Conservation (phyloP, 1,284 basidiomycete species). For the Leccinum pallidistipes region DNA sequence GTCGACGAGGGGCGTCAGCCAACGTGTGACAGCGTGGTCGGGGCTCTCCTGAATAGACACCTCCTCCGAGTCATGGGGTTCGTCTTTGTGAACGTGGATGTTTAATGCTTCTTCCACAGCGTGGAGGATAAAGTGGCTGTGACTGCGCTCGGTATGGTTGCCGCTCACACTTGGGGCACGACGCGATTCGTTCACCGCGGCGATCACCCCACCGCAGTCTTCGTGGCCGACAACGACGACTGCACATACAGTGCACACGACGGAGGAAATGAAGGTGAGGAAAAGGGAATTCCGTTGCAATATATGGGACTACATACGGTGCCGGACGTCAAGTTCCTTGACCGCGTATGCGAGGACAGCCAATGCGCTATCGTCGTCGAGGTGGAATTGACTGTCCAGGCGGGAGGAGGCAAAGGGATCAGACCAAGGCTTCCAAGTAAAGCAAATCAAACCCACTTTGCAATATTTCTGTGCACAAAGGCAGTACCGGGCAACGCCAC, state of each 20-base stretch:
- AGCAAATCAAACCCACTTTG: slow-evolving; percentile 32
- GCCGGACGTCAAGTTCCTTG: slow-evolving; percentile 14
- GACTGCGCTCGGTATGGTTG: slow-evolving; percentile 1
- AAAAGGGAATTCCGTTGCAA: not conserved
- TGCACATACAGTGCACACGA: not conserved
- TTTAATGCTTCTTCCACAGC: not conserved
- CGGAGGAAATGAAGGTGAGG: not conserved
- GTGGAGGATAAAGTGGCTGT: slow-evolving; percentile 21
- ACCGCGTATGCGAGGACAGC: slow-evolving; percentile 27
- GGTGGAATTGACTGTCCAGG: slow-evolving; percentile 26
- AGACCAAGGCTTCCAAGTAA: not conserved
- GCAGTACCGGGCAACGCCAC: slow-evolving; percentile 45
- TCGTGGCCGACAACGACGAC: slow-evolving; percentile 31
- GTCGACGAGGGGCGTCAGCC: slow-evolving; percentile 71
- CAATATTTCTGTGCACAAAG: slow-evolving; percentile 54
- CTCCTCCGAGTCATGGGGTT: slow-evolving; percentile 6
- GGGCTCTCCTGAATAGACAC: slow-evolving; percentile 13
- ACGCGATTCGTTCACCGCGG: slow-evolving; percentile 16
- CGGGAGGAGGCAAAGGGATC: not conserved
- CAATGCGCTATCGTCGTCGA: slow-evolving; percentile 23
- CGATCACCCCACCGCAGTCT: slow-evolving; percentile 25
- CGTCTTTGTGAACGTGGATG: not conserved
- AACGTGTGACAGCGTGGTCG: slow-evolving; percentile 50
- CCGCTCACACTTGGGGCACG: not conserved
- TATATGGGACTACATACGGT: slow-evolving; percentile 16